phyloP scores from a whole-genome alignment of 225 moss, liverwort and hornwort genomes.

The Lunularia cruciata region DNA sequence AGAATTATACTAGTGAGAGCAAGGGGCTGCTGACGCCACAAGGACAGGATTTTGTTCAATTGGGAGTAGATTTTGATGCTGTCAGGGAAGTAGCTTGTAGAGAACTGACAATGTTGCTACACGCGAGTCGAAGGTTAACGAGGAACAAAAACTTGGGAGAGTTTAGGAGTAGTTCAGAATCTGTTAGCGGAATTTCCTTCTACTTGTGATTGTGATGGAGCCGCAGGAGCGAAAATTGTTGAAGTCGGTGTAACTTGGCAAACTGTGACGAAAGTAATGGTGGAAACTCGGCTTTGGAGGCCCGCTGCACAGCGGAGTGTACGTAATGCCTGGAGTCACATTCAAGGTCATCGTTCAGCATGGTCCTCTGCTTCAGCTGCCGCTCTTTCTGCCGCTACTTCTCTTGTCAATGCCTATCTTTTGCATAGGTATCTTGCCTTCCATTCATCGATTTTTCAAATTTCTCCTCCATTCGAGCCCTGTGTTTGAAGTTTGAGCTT shows the following conservation, averaged over 20 bases:
- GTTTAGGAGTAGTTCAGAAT: too few species aligned
- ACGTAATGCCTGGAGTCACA: constrained; percentile 81
- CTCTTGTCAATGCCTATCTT: constrained; percentile 70
- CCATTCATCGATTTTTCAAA: background rate
- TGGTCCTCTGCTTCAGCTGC: constrained; percentile 68
- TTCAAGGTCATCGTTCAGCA: constrained; percentile 64
- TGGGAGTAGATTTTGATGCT: too few species aligned
- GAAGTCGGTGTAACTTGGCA: too few species aligned
- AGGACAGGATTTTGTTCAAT: too few species aligned
- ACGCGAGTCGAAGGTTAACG: too few species aligned
- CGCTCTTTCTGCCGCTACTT: constrained; percentile 60
- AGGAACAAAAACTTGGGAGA: too few species aligned
- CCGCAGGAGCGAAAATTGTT: background rate
- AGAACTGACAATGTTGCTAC: too few species aligned
- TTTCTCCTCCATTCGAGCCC: background rate
- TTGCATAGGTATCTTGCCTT: constrained; percentile 44
- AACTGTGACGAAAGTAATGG: constrained; percentile 18
- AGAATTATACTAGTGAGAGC: too few species aligned
- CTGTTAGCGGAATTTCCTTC: too few species aligned
- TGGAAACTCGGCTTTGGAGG: constrained; percentile 71
- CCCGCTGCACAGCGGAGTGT: constrained; percentile 92
- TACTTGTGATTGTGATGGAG: too few species aligned
- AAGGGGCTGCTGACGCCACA: too few species aligned
- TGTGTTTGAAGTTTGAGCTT: background rate
- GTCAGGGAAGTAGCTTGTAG: too few species aligned